Evolutionary conservation across 225 moss, liverwort and hornwort species (phyloP).

Genomic region (Rhytidiadelphus loreus): DNA sequence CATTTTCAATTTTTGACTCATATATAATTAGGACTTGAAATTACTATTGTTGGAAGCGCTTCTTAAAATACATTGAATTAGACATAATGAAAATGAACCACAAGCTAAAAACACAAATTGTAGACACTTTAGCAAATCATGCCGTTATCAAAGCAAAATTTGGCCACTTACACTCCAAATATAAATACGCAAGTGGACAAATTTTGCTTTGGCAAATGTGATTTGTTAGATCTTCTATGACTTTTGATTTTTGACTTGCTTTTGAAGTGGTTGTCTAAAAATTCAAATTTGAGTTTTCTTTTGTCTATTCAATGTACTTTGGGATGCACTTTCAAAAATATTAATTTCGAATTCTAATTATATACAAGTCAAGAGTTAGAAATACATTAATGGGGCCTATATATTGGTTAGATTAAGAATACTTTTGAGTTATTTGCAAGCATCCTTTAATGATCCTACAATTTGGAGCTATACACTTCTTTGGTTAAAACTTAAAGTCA

Average conservation of each 20-base stretch:
- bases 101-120: neutral
- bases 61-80: neutral
- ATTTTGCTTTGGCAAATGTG: neutral
- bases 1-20: rapidly evolving
- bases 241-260: neutral
- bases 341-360: too few species aligned
- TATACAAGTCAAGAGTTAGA: too few species aligned
- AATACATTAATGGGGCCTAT: neutral
- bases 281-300: neutral
- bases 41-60: rapidly evolving
- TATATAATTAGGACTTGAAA: neutral
- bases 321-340: too few species aligned
- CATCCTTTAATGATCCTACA: rapidly evolving
- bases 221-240: neutral
- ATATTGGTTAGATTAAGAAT: rapidly evolving
- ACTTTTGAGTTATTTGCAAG: neutral
- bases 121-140: neutral
- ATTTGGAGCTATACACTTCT: neutral
- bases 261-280: neutral
- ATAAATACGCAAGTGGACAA: neutral
- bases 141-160: neutral
- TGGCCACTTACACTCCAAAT: too few species aligned
- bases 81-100: neutral
- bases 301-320: too few species aligned
- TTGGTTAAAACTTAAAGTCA: neutral